Percentiles rank a stretch among this genome's conserved stretches.
Evolutionary conservation across 345 rosid genomes (phyloP).

Genomic region (Jatropha curcas): DNA sequence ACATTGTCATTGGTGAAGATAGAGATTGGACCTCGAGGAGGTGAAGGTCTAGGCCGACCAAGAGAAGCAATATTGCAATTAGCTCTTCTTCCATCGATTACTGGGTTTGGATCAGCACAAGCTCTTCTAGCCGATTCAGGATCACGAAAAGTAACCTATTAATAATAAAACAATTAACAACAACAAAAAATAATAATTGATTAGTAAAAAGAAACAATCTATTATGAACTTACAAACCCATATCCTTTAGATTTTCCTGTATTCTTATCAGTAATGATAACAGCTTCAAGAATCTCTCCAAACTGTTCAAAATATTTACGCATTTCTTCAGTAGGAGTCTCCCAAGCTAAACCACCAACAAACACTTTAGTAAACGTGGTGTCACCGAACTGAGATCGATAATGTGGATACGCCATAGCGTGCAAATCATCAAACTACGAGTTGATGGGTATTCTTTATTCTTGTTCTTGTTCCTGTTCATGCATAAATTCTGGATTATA

Average conservation of each 20-base stretch:
- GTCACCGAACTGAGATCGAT: constrained; percentile 94
- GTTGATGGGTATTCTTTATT: constrained; percentile 3
- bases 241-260: constrained; percentile 95
- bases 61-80: constrained; percentile 90
- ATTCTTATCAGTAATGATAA: constrained; percentile 73
- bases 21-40: constrained; percentile 70
- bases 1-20: no score
- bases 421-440: constrained; percentile 17
- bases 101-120: constrained; percentile 74
- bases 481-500: constrained; percentile 19
- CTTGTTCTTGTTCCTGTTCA: constrained; percentile 16
- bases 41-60: constrained; percentile 81
- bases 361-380: constrained; percentile 86
- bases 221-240: constrained; percentile 67
- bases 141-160: constrained; percentile 84
- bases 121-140: constrained; percentile 87
- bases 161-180: background rate
- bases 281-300: constrained; percentile 97
- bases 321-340: constrained; percentile 87
- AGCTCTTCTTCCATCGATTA: constrained; percentile 87
- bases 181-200: background rate
- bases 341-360: constrained; percentile 97
- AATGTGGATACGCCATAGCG: constrained; percentile 54
- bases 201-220: no score
- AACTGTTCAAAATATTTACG: constrained; percentile 79